Percentiles rank a stretch among this genome's conserved stretches.
Conservation (phyloP, 169 alveolate genomes). For the Cryptosporidium parvum region DNA sequence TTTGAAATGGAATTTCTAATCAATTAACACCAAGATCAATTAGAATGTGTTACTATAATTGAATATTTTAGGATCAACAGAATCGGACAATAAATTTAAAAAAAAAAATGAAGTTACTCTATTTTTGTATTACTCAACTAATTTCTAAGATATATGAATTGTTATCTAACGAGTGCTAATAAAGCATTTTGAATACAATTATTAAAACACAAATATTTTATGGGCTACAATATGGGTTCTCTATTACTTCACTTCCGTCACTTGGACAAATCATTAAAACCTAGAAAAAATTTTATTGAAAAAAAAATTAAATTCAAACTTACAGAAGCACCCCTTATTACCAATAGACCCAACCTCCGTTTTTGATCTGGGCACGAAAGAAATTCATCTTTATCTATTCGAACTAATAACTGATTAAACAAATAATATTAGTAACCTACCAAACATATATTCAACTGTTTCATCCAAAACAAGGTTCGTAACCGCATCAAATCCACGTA, state of each 20-base stretch:
- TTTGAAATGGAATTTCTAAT: too few species aligned
- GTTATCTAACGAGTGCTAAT: neutral
- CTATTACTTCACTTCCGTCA: slow-evolving; percentile 63
- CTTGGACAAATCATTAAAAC: slow-evolving; percentile 66
- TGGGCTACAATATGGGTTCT: slow-evolving; percentile 38
- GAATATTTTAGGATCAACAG: neutral
- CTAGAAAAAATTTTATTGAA: neutral
- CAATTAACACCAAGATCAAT: too few species aligned
- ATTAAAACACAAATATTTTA: neutral
- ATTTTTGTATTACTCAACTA: neutral
- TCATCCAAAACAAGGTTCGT: slow-evolving; percentile 93
- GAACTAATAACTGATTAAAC: neutral
- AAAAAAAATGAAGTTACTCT: too few species aligned
- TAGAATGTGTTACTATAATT: too few species aligned
- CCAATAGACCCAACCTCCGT: slow-evolving; percentile 42
- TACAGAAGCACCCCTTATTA: slow-evolving; percentile 70
- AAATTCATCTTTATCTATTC: slow-evolving; percentile 5
- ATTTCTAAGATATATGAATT: neutral
- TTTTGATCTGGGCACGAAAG: neutral
- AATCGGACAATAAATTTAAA: too few species aligned
- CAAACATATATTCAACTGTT: slow-evolving; percentile 89
- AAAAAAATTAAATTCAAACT: slow-evolving; percentile 18
- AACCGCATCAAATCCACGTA: slow-evolving; percentile 91
- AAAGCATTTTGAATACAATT: too few species aligned
- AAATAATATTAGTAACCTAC: slow-evolving; percentile 16